Conservation (phyloP, 805 yeast species). For the Candida maris region DNA sequence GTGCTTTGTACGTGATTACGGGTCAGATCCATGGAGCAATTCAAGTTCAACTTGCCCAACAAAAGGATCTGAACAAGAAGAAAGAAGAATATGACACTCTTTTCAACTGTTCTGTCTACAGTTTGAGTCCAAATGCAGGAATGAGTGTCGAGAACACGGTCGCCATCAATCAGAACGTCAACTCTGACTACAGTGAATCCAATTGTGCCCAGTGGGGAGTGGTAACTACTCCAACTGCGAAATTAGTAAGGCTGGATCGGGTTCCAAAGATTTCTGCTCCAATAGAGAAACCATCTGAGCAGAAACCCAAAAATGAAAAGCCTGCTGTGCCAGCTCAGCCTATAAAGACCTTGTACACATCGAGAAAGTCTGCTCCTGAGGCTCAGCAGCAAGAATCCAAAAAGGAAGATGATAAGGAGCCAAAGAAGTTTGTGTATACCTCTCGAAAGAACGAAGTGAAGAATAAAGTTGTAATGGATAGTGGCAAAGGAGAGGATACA, state of each 20-base stretch:
- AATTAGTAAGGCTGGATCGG: constrained; percentile 3
- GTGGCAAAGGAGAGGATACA: constrained; percentile 6
- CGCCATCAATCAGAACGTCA: constrained; percentile 13
- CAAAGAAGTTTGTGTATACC: constrained; percentile 10
- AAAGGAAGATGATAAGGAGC: constrained; percentile 1
- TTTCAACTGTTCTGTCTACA: constrained; percentile 19
- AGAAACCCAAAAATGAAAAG: constrained; percentile 12
- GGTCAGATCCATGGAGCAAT: constrained; percentile 14
- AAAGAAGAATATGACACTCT: constrained; percentile 16
- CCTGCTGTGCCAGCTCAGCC: constrained; percentile 9
- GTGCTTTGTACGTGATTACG: constrained; percentile 12
- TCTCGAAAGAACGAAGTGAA: constrained; percentile 16
- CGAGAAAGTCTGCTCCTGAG: constrained; percentile 6
- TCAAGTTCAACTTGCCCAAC: constrained; percentile 12
- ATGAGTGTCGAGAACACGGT: constrained; percentile 19
- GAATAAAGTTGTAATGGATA: constrained; percentile 13
- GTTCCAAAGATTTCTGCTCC: background rate
- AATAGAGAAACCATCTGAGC: constrained; percentile 1
- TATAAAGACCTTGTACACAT: constrained; percentile 9
- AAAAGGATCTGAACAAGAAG: constrained; percentile 12
- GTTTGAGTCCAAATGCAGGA: constrained; percentile 18
- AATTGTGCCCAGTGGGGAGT: constrained; percentile 25
- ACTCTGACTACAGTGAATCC: constrained; percentile 13
- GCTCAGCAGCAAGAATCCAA: background rate
- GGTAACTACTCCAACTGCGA: constrained; percentile 17